Percentiles rank a stretch among this genome's conserved stretches.
Conservation (phyloP, 805 yeast species). For the Geotrichum ghanense region DNA sequence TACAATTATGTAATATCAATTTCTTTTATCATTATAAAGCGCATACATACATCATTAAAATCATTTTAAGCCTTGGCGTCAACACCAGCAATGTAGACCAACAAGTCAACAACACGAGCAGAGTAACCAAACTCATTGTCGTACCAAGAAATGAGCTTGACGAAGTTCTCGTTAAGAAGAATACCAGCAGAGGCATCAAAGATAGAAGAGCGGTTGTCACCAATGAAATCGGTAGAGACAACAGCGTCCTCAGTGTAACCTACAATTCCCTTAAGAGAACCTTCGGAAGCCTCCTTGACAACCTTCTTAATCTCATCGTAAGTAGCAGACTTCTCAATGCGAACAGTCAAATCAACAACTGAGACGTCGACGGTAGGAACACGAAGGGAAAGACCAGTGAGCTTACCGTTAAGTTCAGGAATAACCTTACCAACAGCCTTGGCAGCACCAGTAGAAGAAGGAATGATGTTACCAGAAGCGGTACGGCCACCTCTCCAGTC, state of each 20-base stretch:
- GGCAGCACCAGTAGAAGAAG: conserved; percentile 95
- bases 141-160: conserved; percentile 89
- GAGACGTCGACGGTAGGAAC: conserved; percentile 92
- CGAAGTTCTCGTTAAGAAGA: conserved; percentile 75
- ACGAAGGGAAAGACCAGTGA: conserved; percentile 89
- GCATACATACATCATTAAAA: background rate
- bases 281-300: conserved; percentile 66
- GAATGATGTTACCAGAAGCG: conserved; percentile 90
- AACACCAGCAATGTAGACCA: conserved; percentile 65
- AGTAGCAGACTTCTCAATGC: conserved; percentile 62
- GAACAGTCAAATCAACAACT: conserved; percentile 84
- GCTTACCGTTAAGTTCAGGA: conserved; percentile 82
- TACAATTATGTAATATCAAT: too few relatives aligned
- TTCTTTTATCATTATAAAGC: too few relatives aligned
- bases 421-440: conserved; percentile 95
- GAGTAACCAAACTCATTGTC: conserved; percentile 96
- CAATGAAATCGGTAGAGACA: conserved; percentile 81
- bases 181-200: conserved; percentile 90
- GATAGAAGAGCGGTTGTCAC: conserved; percentile 76
- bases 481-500: conserved; percentile 99
- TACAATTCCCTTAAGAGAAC: conserved; percentile 66
- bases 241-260: conserved; percentile 91
- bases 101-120: conserved; percentile 87
- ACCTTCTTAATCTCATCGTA: conserved; percentile 75
- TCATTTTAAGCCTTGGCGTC: conserved; percentile 13